Evolutionary conservation across 495 filamentous ascomycete genomes (phyloP), one percentile per base, ranked within the genome.

Genomic region (Polyplosphaeria fusca): DNA sequence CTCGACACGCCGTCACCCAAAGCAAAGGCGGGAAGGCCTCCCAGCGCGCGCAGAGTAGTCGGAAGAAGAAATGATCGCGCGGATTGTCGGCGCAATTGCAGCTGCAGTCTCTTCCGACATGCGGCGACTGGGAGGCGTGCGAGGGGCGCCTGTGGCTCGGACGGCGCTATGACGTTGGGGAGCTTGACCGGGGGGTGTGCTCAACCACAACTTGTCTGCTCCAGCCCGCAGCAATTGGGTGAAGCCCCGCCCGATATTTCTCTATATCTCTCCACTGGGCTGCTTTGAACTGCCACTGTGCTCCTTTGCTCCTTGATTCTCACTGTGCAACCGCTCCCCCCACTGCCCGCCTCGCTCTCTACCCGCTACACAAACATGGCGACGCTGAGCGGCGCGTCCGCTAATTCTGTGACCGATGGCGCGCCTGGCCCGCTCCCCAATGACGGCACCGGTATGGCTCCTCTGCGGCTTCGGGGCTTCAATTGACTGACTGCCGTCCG

Each of bases 391-490:
- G 50, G 68, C 54, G 47, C 57, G 14, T 69, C 70, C 14, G 40
- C 19, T 5, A 68, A 72, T 53, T 63, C 55, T 28, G 46, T 74
- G 35, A 53, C 67, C 39, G 66, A 62, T 20, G 57, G 55, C 24
- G 61, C 73, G 4, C 68, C 70, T 11, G 61, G 66, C 20, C 44
- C 42, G 14, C 32, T 30, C 14, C 35, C 76, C 12, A 67, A 71
- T 47, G 79, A 82, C 66, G 79, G 79, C 55, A 82, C 79, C 19
- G 79, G 79, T 80, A 70, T 37, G 40, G 24, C 18, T 52, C 14
- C 25, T 28, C 14, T 38, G 5, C 22, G 7, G n/a, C n/a, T n/a
- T n/a, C n/a, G n/a, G n/a, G n/a, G 9, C 39, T 18, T 20, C 20
- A 4, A 69, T 63, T 39, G 27, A 35, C 56, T 47, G 20, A 64